Conservation (phyloP, 805 yeast genomes). For the Suhomyces sp. region DNA sequence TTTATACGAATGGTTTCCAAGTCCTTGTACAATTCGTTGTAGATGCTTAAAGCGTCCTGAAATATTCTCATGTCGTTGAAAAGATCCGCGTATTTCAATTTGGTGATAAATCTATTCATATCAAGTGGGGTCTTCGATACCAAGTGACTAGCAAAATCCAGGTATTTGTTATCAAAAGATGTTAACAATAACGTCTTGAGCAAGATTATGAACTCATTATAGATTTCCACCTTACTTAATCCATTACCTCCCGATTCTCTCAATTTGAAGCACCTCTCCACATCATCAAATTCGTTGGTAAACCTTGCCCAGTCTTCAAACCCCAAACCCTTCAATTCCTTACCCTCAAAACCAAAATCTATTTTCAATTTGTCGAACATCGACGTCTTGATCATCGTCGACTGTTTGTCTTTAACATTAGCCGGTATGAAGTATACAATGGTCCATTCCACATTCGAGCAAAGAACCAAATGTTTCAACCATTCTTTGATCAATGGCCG, state of each 20-base stretch:
- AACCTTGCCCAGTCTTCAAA: slow-evolving; percentile 3
- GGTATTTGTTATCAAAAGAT: slow-evolving; percentile 45
- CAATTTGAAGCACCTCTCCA: slow-evolving; percentile 41
- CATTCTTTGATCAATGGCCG: slow-evolving; percentile 83
- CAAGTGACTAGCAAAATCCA: slow-evolving; percentile 11
- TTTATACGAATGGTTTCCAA: slow-evolving; percentile 16
- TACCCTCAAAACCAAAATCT: slow-evolving; percentile 48
- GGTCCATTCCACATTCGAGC: slow-evolving; percentile 56
- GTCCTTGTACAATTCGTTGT: slow-evolving; percentile 43
- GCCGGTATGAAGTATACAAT: slow-evolving; percentile 52
- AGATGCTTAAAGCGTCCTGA: slow-evolving; percentile 59
- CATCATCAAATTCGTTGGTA: slow-evolving; percentile 9
- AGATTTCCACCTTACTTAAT: slow-evolving; percentile 47
- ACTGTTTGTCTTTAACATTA: slow-evolving; percentile 32
- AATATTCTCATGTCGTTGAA: slow-evolving; percentile 54
- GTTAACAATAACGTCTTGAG: slow-evolving; percentile 51
- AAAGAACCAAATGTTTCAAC: slow-evolving; percentile 48
- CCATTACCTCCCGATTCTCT: slow-evolving; percentile 33
- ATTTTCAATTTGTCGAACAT: slow-evolving; percentile 53
- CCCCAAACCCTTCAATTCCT: slow-evolving; percentile 24
- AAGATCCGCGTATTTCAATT: slow-evolving; percentile 52
- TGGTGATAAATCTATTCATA: slow-evolving; percentile 33
- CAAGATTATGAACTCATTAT: slow-evolving; percentile 45
- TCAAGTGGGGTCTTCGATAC: neutral
- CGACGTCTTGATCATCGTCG: slow-evolving; percentile 45